Base-by-base conservation (phyloP, 2,329 filamentous ascomycete species). In the Apiospora saccharicola region DNA sequence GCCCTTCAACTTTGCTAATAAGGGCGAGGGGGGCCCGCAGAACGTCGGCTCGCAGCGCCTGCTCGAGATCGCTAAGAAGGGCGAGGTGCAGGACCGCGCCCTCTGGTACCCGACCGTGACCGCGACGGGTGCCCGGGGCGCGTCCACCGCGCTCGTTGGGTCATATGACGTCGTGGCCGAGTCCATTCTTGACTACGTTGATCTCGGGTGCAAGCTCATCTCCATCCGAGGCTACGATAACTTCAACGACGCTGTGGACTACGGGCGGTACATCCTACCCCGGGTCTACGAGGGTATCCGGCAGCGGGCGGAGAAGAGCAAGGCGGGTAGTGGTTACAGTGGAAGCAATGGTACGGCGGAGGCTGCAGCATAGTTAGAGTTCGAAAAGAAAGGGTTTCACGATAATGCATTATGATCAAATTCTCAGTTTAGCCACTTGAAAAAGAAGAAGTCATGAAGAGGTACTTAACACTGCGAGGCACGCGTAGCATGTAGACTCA, bases 21-120 rank as follows among this genome's bases (percentile, higher is more conserved):
- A 46, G 41, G 10, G 26, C 0, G 67, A 24, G 14, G 44, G 26
- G 16, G 47, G 68, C 8, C 89, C 89, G 1, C 88, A 90, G 76
- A 91, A 90, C 73, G 87, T 88, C 0, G 89, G 89, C 0, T 90
- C 88, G 0, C 88, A 90, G 78, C 83, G 89, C 0, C 78, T 91
- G 67, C 83, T 90, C 0, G 88, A 90, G 12, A 90, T 90, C 74
- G 89, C 89, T 41, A 81, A 83, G 67, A 80, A 82, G 3, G 87
- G 87, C 0, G 88, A 90, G 76, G 86, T 90, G 1, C 89, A 90
- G 74, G 89, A 91, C 76, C 86, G 88, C 24, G 88, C 87, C 0
- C 80, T 90, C n/a, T 91, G 89, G 89, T 91, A 90, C 78, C 88
- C 89, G 0, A 90, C 89, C 0, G 89, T 90, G 5, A 90, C 88